phyloP scores from a whole-genome alignment of 2,329 filamentous ascomycete species.

The Escovopsis sp. region DNA sequence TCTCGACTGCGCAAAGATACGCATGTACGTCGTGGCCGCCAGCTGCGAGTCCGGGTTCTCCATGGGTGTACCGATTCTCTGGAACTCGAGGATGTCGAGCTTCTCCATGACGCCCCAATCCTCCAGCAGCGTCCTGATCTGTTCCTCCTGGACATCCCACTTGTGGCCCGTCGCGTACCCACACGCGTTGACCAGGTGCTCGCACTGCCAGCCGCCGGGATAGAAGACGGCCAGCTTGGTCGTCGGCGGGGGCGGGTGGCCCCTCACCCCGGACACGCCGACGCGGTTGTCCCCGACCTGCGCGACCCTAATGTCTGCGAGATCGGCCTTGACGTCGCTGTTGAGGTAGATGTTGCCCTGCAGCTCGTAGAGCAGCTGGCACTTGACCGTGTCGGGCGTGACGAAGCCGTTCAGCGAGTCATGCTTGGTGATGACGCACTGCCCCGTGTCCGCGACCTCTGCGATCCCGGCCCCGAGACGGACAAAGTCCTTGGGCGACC shows the following conservation, averaged over 20 bases:
- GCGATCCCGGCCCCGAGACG: constrained; percentile 33
- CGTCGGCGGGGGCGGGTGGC: constrained; percentile 29
- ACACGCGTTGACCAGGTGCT: constrained; percentile 28
- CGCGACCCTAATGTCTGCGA: constrained; percentile 20
- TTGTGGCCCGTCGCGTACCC: constrained; percentile 33
- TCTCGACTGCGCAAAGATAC: constrained; percentile 26
- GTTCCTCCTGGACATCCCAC: constrained; percentile 31
- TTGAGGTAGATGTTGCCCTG: constrained; percentile 33
- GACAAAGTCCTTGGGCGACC: constrained; percentile 8
- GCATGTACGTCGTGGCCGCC: constrained; percentile 27
- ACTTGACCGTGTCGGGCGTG: constrained; percentile 20
- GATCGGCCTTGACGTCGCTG: constrained; percentile 28
- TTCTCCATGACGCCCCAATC: constrained; percentile 20
- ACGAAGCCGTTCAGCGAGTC: constrained; percentile 26
- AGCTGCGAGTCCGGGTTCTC: constrained; percentile 24
- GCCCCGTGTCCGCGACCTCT: constrained; percentile 29
- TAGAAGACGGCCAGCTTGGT: constrained; percentile 38
- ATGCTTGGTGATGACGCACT: constrained; percentile 33
- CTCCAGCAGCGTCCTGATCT: constrained; percentile 27
- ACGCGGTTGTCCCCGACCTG: constrained; percentile 22
- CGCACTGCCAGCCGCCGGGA: constrained; percentile 29
- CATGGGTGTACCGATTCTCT: constrained; percentile 16
- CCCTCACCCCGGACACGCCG: constrained; percentile 23
- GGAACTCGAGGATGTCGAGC: constrained; percentile 37
- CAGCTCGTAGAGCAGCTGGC: constrained; percentile 33